These are phyloP conservation scores for Hordeum marinum DNA, from an alignment of 176 grass and related monocot species.

Conservation along the genomic window DNA sequence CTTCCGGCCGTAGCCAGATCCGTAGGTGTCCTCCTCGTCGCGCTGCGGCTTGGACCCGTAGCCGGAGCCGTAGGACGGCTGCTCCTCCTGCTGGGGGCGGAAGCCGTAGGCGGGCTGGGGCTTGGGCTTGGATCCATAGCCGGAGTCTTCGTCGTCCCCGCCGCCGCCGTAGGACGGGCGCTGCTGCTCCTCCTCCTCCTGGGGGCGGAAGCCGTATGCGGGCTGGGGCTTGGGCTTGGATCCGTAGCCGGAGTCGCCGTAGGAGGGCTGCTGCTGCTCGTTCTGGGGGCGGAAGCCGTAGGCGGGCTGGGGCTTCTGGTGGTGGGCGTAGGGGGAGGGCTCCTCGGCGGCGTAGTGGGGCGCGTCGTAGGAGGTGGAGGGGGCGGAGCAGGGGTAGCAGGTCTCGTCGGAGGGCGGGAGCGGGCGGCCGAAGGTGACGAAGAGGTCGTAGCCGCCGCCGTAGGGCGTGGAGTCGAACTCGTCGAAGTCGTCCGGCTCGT, in stretches of 20 bases:
- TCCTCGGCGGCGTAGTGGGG: slow-evolving; percentile 62
- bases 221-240: slow-evolving; percentile 46
- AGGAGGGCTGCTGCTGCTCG: slow-evolving; percentile 31
- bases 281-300: slow-evolving; percentile 62
- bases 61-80: slow-evolving; percentile 15
- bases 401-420: slow-evolving; percentile 79
- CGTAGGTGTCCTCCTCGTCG: slow-evolving; percentile 6
- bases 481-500: slow-evolving; percentile 67
- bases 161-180: slow-evolving; percentile 24
- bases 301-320: slow-evolving; percentile 53
- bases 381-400: slow-evolving; percentile 62
- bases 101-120: slow-evolving; percentile 48
- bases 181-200: slow-evolving; percentile 23
- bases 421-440: slow-evolving; percentile 66
- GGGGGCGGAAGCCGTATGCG: slow-evolving; percentile 39
- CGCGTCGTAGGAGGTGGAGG: slow-evolving; percentile 68
- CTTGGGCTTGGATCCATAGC: slow-evolving; percentile 44
- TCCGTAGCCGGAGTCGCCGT: slow-evolving; percentile 17
- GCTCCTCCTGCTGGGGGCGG: slow-evolving; percentile 42
- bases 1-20: slow-evolving; percentile 26
- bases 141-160: background rate
- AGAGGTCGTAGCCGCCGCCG: slow-evolving; percentile 83
- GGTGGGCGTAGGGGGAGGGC: slow-evolving; percentile 52
- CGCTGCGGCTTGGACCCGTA: slow-evolving; percentile 47
- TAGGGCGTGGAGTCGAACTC: slow-evolving; percentile 90